phyloP scores from a whole-genome alignment of 805 yeast genomes.

The Aciculoconidium aculeatum region DNA sequence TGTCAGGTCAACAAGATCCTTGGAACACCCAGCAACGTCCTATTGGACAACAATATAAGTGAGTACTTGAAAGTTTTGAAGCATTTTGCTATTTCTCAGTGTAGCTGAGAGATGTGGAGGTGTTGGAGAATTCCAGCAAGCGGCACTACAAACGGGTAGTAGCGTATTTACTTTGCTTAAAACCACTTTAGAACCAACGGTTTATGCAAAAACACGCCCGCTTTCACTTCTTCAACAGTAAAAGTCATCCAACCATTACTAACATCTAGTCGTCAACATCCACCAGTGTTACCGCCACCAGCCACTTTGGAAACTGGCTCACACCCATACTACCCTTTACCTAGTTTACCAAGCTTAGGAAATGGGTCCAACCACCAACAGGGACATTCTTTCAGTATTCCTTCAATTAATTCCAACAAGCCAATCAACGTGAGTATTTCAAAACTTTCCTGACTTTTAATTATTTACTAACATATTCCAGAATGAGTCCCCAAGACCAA shows the following conservation, averaged over 20 bases:
- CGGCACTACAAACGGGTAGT: no score
- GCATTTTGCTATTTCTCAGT: no score
- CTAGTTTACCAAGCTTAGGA: conserved; percentile 47
- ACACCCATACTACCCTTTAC: conserved; percentile 45
- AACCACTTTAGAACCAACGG: no score
- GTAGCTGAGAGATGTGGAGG: no score
- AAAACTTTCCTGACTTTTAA: not conserved
- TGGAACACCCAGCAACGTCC: conserved; percentile 40
- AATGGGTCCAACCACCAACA: conserved; percentile 31
- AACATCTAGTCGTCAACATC: conserved; percentile 46
- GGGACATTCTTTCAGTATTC: conserved; percentile 44
- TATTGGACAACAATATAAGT: conserved; percentile 38
- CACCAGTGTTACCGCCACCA: conserved; percentile 59
- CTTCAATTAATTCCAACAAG: conserved; percentile 35
- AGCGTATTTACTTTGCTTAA: no score
- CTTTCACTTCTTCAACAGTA: not conserved
- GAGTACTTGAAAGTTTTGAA: no score
- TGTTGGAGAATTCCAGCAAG: no score
- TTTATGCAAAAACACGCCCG: not conserved
- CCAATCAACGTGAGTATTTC: conserved; percentile 19
- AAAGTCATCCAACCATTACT: conserved; percentile 12
- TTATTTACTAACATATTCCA: conserved; percentile 9
- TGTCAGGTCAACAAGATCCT: conserved; percentile 38
- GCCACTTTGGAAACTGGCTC: conserved; percentile 46
- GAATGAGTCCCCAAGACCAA: conserved; percentile 17